Conservation (phyloP, 305 asterid genomes). For the Andrographis paniculata region DNA sequence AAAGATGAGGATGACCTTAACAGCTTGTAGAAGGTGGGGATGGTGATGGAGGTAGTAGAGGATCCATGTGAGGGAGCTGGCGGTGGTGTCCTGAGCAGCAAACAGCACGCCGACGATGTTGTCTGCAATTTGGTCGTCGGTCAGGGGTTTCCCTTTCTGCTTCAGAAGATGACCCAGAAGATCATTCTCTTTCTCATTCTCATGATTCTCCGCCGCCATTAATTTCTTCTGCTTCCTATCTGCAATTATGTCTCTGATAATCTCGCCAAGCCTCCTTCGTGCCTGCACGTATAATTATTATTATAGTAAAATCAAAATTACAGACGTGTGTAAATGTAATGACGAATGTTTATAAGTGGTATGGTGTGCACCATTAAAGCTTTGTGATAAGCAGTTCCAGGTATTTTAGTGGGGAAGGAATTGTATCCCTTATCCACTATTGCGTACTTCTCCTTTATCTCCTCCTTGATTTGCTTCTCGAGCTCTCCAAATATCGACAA, state of each 20-base stretch:
- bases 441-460: conserved; percentile 51
- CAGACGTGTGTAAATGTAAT: no score
- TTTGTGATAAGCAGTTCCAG: conserved; percentile 69
- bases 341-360: no score
- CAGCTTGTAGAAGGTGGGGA: conserved; percentile 47
- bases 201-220: no score
- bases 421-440: conserved; percentile 82
- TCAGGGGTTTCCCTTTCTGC: conserved; percentile 32
- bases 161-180: conserved; percentile 48
- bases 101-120: conserved; percentile 77
- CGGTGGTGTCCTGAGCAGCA: conserved; percentile 97
- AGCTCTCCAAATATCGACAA: conserved; percentile 65
- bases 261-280: conserved; percentile 44
- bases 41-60: conserved; percentile 70
- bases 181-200: no score
- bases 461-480: conserved; percentile 40
- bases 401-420: conserved; percentile 74
- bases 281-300: no score
- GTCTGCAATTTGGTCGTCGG: conserved; percentile 64
- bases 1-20: conserved; percentile 32
- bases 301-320: no score
- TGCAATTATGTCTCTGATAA: conserved; percentile 41
- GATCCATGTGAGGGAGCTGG: conserved; percentile 81
- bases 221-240: conserved; percentile 45
- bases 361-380: conserved; percentile 70